Evolutionary conservation across 2,329 filamentous ascomycete genomes (phyloP), one percentile per base, ranked within the genome.

Genomic region (Fusarium pilosicola): DNA sequence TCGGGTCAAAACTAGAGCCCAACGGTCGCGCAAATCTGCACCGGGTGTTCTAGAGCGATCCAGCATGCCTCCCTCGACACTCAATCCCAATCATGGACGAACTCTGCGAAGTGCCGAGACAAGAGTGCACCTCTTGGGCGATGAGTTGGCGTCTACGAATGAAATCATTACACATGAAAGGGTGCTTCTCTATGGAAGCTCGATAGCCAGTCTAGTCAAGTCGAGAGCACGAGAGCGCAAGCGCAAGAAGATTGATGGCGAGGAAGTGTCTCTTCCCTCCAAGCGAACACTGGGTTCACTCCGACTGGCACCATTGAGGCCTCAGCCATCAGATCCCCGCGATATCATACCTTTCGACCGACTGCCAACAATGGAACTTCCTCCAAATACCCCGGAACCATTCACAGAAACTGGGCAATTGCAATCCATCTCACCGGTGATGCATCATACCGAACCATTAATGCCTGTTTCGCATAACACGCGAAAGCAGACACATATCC

Each of bases 161-260:
- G 44, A 58, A 22, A 18, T 51, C 34, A 51, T 34, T 9, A 67
- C 71, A n/a, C 72, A 71, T 4, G 52, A 73, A 8, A 70, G 61
- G 41, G 45, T 68, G 26, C 39, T 49, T 10, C 56, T 44, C 13
- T 30, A 28, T 14, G 61, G 63, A 49, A 84, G 79, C 65, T 88
- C 88, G 7, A 89, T 89, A n/a, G 79, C 85, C 8, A 82, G 84
- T 14, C 85, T 86, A 4, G 87, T 89, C 65, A 89, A 89, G 76
- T 80, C 81, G 15, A 84, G 86, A 44, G 83, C 83, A 11, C 83
- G 86, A 28, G 80, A 83, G 44, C 82, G 86, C 66, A 88, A 86
- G 76, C 83, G 84, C 20, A 88, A 87, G 75, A 82, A 79, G 73
- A 83, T 86, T 59, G 79, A 84, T 30, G 85, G 84, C 14, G 83